Base-by-base conservation (phyloP, 1,284 basidiomycete genomes). In the Phellopilus nigrolimitatus region DNA sequence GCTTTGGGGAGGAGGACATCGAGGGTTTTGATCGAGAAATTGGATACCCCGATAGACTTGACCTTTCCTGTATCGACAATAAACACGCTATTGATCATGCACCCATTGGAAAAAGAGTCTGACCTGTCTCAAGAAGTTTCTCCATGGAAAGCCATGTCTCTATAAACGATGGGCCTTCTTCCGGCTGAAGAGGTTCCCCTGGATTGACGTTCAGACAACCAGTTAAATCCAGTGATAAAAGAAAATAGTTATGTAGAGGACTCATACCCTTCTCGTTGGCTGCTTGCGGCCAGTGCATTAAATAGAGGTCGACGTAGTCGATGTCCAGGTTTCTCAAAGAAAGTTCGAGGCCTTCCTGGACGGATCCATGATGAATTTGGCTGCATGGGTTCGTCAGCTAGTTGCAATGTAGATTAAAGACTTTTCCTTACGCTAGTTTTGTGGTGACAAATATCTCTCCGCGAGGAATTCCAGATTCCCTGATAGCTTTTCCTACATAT, bases 241-340 rank as follows among this genome's bases (percentile, higher is more conserved):
- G 38, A 28, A 7, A 27, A 50, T 19, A 7, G 13, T n/a, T 17
- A 37, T 17, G 7, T 37, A 17, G 8, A 15, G 8, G 36, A 28
- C 41, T 25, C 28, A 24, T 33, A 47, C 46, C 49, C 28, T 47
- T 57, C 39, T 58, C 49, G n/a, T 45, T 49, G 8, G 37, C 28
- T 31, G 61, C 65, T 56, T 64, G 66, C 56, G 76, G 74, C 80
- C 81, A 84, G 66, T 87, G 84, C 64, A 88, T 73, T 17, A 89
- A 71, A 65, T 82, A 88, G 19, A 88, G 66, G 61, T 89, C 84
- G 48, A 89, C 72, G 65, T 88, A 88, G 22, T 74, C 79, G 31
- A 78, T 57, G 28, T 73, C 73, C 9, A 89, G 73, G 57, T 75
- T 72, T 48, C 72, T 65, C 21, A 89, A 68, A 9, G 78, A 80